Evolutionary conservation across 305 asterid genomes (phyloP).

Genomic region (Rubia balearica): DNA sequence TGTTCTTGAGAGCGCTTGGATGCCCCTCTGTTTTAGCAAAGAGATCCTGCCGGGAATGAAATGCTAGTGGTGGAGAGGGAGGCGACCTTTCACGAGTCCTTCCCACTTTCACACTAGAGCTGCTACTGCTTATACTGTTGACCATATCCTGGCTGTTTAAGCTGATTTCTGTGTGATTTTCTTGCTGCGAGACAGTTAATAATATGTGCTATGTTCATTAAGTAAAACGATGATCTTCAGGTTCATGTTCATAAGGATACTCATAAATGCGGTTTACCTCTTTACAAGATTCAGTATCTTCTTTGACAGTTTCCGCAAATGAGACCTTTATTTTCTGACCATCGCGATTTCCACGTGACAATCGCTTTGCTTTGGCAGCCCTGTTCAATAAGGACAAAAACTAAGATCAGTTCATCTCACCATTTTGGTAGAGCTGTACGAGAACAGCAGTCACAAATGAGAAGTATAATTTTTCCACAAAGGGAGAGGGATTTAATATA

Average conservation of each 20-base stretch:
- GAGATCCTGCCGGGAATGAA: slow-evolving; percentile 34
- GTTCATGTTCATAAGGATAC: neutral
- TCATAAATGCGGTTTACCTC: slow-evolving; percentile 29
- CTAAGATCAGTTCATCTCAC: neutral
- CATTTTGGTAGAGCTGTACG: neutral
- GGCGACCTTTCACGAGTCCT: slow-evolving; percentile 36
- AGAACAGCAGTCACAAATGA: neutral
- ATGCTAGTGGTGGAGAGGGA: slow-evolving; percentile 50
- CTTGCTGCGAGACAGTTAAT: slow-evolving; percentile 26
- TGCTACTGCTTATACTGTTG: slow-evolving; percentile 35
- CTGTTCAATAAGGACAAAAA: slow-evolving; percentile 21
- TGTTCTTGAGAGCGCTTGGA: slow-evolving; percentile 75
- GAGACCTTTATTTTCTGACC: slow-evolving; percentile 41
- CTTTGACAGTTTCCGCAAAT: slow-evolving; percentile 28
- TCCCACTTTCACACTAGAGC: slow-evolving; percentile 24
- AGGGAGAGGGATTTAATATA: too few species aligned
- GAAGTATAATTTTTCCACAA: neutral
- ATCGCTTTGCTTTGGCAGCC: slow-evolving; percentile 23
- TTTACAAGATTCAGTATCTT: slow-evolving; percentile 23
- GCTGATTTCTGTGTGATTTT: slow-evolving; percentile 21
- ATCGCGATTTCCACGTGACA: slow-evolving; percentile 25
- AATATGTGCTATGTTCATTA: neutral
- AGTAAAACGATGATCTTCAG: neutral
- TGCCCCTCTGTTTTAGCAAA: slow-evolving; percentile 70
- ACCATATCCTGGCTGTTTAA: slow-evolving; percentile 30